Evolutionary conservation across 1,284 basidiomycete species (phyloP), one percentile per base, ranked within the genome.

Genomic region (Fomitiporia mediterranea): DNA sequence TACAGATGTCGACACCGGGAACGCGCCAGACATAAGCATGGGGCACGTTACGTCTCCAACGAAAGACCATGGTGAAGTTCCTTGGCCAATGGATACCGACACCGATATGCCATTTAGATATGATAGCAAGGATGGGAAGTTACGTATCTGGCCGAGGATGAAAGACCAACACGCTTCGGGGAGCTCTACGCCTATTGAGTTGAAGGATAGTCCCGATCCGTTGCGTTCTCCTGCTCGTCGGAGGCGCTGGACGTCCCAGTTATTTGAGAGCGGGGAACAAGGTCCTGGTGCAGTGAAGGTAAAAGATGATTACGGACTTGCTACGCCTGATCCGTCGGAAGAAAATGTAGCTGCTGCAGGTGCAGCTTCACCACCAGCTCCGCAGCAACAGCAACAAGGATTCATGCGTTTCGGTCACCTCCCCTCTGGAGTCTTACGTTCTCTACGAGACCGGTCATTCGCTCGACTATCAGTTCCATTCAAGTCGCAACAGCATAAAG

Each of bases 371-470:
- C 67, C 65, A 32, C 59, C 66, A 53, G n/a, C n/a, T n/a, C n/a
- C n/a, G n/a, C n/a, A n/a, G n/a, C 53, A 54, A 55, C 15, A 23
- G 23, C 23, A 47, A 7, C 37, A 48, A 27, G 46, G 57, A n/a
- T 40, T 59, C 39, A 42, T 55, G 25, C 37, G 44, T 11, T 52
- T 59, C 25, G 37, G 53, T 5, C 53, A 55, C 32, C 38, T 47
- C 2, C 55, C 52, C 8, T 38, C 56, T 58, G 60, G 61, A 13
- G 72, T 82, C 51, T 71, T 82, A 58, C 69, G 72, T 19, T 71
- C 75, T 30, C 63, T 88, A 44, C 73, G 78, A 28, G 73, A 73
- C 21, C 75, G 69, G 61, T 86, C 86, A 0, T 72, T 81, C 46
- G 69, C 78, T 0, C 72, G 72, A 4, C 63, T 83, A 32, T 66